Evolutionary conservation across 2,329 filamentous ascomycete genomes (phyloP), one percentile per base, ranked within the genome.

Genomic region (Pseudocercospora ulei): DNA sequence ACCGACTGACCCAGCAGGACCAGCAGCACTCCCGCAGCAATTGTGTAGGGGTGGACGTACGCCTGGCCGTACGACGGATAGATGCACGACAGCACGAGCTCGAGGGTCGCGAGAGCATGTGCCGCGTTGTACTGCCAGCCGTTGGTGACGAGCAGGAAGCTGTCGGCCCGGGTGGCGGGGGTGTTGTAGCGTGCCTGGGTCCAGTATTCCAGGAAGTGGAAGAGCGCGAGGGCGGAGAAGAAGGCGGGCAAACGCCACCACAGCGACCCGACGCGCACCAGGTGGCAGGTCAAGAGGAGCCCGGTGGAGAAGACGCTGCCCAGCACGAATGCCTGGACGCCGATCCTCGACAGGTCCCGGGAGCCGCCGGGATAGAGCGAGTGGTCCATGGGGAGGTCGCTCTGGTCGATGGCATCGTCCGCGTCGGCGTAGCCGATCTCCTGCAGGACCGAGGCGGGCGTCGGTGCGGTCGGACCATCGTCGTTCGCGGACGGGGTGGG

Each of bases 191-290:
- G 68, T 5, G 88, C 87, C 0, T 88, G 95, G 19, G 79, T 84
- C 71, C 78, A 93, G 69, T 87, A 98, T 64, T 98, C 90, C 61
- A 96, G 78, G 64, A 94, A 96, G 68, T 98, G 90, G 65, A 96
- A 96, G 18, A 80, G 12, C 53, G 16, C 79, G 73, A 31, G 96
- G 77, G 8, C 76, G 67, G 35, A 65, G 31, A 80, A 56, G 65
- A 88, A 88, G 59, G 73, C 68, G 5, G 70, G 68, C 1, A 74
- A 59, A 13, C 76, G 67, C 76, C 76, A 81, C 47, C 42, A 49
- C 9, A 33, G 9, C 4, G 26, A 62, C 52, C 16, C 38, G 6
- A 28, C 46, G 16, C 17, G 22, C 18, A 46, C 19, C n/a, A 57
- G 37, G 25, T 49, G 53, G 28, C 46, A 24, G n/a, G 47, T 48